A percentile compares a stretch with the other conserved stretches of the same genome.
These are phyloP conservation scores for Nasturtium officinale DNA, from an alignment of 345 rosid genomes.

Conservation along the genomic window DNA sequence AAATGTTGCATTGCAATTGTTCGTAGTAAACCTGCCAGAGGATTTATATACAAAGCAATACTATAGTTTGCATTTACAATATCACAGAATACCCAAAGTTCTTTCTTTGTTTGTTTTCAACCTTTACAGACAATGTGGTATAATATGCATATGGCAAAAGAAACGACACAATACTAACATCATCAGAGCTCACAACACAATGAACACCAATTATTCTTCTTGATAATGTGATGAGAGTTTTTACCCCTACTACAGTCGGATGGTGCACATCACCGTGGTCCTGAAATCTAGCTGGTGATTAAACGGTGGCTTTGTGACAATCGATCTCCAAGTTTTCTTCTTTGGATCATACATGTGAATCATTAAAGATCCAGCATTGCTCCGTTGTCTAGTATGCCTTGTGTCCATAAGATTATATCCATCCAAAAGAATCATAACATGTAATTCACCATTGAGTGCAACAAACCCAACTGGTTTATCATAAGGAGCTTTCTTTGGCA, in stretches of 20 bases:
- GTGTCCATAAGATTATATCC: constrained; percentile 53
- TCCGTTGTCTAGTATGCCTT: constrained; percentile 50
- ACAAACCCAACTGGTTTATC: constrained; percentile 62
- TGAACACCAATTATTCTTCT: neutral
- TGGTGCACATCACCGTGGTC: constrained; percentile 68
- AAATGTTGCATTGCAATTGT: neutral
- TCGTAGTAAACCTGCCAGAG: neutral
- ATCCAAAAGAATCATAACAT: constrained; percentile 57
- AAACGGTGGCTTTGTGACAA: constrained; percentile 58
- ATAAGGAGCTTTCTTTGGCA: constrained; percentile 57
- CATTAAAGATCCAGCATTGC: constrained; percentile 56
- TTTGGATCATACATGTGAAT: constrained; percentile 71
- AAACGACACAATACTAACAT: constrained; percentile 25
- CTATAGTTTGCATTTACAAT: constrained; percentile 10
- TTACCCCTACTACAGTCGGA: constrained; percentile 49
- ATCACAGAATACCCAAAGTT: constrained; percentile 12
- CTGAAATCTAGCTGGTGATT: constrained; percentile 58
- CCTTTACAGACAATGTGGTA: constrained; percentile 25
- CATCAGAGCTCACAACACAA: constrained; percentile 17
- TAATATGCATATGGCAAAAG: constrained; percentile 18
- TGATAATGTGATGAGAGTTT: neutral
- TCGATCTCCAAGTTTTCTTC: constrained; percentile 74
- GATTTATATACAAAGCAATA: constrained; percentile 7
- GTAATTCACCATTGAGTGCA: constrained; percentile 67
- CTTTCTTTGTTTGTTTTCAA: neutral